Evolutionary conservation across 2,329 filamentous ascomycete genomes (phyloP), one percentile per base, ranked within the genome.

Genomic region (Coniosporium tulheliwenetii): DNA sequence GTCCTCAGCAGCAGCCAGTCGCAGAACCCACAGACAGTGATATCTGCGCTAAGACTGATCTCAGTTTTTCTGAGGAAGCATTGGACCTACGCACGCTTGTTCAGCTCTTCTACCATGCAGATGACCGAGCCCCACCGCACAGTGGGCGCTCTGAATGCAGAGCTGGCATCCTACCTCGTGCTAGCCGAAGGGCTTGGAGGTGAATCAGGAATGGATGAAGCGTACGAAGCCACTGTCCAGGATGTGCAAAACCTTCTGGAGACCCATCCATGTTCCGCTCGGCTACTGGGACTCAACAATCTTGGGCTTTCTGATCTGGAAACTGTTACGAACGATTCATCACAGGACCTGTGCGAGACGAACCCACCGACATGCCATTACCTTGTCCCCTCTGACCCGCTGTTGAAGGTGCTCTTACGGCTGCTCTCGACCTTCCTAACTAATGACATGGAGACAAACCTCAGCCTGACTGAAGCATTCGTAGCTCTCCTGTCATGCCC

Each of bases 381-480:
- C 19, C 19, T 26, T 26, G 19, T 26, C 19, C 19, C 19, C 7
- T 26, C 19, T 38, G 74, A 76, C 48, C 63, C 67, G 7, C 63
- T 78, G 5, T 60, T 77, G 40, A 62, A 60, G 39, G 64, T 67
- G 14, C 50, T 79, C 13, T 45, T 69, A n/a, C 56, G 54, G 36
- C 69, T 89, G 7, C 61, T 98, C 9, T 72, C 80, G 36, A 79
- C 71, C 0, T 98, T 96, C 53, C 85, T 95, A 50, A 72, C 84
- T 5, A 98, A 98, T 51, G 80, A 85, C 2, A 78, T 96, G 2
- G 85, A 95, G 50, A 87, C 83, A 2, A 98, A 98, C 50, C 65
- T 98, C 3, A 82, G 81, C 0, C 68, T 95, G 1, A 96, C 89
- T 0, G 84, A 93, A 51, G 74, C 82, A 1, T 68, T 96, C 36